These are phyloP conservation scores for Kwoniella heveanensis DNA, from an alignment of 768 basidiomycete genomes.

Conservation along the genomic window DNA sequence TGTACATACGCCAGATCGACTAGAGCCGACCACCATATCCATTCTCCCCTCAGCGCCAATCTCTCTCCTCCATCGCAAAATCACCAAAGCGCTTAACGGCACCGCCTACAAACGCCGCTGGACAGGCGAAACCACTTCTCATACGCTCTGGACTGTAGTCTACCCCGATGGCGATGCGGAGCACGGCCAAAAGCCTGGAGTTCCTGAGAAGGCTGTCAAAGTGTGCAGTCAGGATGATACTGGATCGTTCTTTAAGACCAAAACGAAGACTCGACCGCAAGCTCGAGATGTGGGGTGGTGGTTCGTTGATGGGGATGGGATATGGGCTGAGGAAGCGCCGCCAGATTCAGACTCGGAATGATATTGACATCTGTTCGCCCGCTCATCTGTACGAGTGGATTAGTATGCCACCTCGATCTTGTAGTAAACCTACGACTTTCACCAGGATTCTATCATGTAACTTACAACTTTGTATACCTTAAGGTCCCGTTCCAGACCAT, in stretches of 20 bases:
- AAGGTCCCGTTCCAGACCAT: no score
- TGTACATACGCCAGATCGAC: neutral
- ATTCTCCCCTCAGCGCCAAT: constrained; percentile 36
- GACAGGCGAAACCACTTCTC: neutral
- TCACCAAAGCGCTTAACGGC: constrained; percentile 17
- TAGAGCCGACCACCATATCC: constrained; percentile 15
- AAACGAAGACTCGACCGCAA: constrained; percentile 13
- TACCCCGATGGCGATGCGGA: neutral
- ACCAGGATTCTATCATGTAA: no score
- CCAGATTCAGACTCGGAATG: neutral
- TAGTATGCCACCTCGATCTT: no score
- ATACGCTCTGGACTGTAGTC: constrained; percentile 9
- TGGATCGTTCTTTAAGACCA: constrained; percentile 1
- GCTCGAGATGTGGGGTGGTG: constrained; percentile 31
- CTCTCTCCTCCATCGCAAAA: constrained; percentile 33
- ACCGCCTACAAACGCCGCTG: constrained; percentile 2
- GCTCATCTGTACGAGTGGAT: no score
- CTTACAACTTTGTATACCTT: no score
- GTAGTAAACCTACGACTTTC: no score
- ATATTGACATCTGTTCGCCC: no score
- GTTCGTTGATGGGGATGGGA: constrained; percentile 34
- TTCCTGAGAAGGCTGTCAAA: neutral
- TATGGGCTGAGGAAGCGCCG: constrained; percentile 18
- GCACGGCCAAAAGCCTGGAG: no score
- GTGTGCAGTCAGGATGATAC: neutral